phyloP scores from a whole-genome alignment of 2,329 filamentous ascomycete species.

The Aspergillus sp. region DNA sequence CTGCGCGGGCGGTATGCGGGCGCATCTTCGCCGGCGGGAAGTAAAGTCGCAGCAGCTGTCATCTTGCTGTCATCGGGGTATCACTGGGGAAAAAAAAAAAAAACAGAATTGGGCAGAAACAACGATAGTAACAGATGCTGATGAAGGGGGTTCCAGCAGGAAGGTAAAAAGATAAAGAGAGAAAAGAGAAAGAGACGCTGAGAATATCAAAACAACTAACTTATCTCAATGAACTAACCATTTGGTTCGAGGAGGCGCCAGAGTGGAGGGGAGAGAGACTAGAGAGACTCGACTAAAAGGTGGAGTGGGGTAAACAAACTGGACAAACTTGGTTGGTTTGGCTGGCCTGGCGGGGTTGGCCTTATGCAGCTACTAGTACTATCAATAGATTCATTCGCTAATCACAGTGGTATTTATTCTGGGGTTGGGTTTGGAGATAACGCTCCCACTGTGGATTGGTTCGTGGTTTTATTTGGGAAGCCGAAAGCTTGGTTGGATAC shows the following conservation, averaged over 20 bases:
- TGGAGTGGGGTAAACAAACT: conserved; percentile 2
- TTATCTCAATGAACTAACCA: too few species aligned
- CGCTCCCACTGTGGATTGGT: too few species aligned
- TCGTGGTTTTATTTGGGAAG: too few species aligned
- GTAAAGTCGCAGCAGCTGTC: conserved; percentile 1
- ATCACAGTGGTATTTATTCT: too few species aligned
- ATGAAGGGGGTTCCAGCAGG: neutral
- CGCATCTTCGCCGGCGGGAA: conserved; percentile 7
- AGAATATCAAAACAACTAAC: neutral
- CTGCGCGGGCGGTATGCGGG: conserved; percentile 46
- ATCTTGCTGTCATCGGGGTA: conserved; percentile 7
- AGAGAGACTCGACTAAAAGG: neutral
- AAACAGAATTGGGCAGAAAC: neutral
- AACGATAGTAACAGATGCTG: neutral
- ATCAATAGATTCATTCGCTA: too few species aligned
- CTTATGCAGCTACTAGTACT: too few species aligned
- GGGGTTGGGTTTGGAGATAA: too few species aligned
- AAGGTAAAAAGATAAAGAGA: too few species aligned
- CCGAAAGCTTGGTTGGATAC: too few species aligned
- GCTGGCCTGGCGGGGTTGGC: too few species aligned
- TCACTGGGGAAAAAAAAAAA: neutral
- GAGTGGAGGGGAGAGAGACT: too few species aligned
- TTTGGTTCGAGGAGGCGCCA: neutral
- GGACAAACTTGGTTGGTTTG: neutral
- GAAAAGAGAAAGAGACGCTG: neutral